Evolutionary conservation across 352 stramenopile species (phyloP), one percentile per base, ranked within the genome.

Genomic region (Plasmopara viticola): DNA sequence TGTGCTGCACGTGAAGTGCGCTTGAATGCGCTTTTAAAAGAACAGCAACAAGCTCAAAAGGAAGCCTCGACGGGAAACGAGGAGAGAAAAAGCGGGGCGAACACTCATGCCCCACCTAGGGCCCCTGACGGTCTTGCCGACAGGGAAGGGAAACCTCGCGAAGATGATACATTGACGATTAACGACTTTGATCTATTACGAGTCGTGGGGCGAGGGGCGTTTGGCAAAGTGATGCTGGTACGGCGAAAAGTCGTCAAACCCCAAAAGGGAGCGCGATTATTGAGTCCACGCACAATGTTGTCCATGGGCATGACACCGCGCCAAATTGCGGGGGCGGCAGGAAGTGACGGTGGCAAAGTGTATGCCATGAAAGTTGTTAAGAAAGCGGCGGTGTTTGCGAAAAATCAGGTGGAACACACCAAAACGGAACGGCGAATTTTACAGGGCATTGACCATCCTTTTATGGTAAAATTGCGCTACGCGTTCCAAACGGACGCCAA

Each of bases 111-210:
- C 20, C 37, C 44, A 30, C 58, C 46, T 0, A 70, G 1, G 31
- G 31, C 10, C 1, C 10, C 31, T 35, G 10, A 12, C 31, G 5
- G 10, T 35, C 6, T 35, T 12, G 31, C 10, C 31, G 31, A 35
- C 6, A 35, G 46, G 2, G 55, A 70, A 34, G 43, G 70, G 14
- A 58, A 68, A 49, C 66, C 59, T 9, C 62, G 66, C 6, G 71
- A 74, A 47, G 73, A 87, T 42, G 76, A 83, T 25, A 66, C 68
- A 2, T 58, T 95, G 41, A 77, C 62, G 3, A 86, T 97, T 14
- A 89, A 97, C 33, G 96, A 99, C 58, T 99, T 99, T 66, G 86
- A 98, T 54, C 65, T 99, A 3, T 73, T 99, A 18, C 95, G 91
- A 20, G 95, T 99, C 3, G 95, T 99, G 12, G 97, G 97, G 5